phyloP scores from a whole-genome alignment of 2,329 filamentous ascomycete species.

The Nemania bipapillata region DNA sequence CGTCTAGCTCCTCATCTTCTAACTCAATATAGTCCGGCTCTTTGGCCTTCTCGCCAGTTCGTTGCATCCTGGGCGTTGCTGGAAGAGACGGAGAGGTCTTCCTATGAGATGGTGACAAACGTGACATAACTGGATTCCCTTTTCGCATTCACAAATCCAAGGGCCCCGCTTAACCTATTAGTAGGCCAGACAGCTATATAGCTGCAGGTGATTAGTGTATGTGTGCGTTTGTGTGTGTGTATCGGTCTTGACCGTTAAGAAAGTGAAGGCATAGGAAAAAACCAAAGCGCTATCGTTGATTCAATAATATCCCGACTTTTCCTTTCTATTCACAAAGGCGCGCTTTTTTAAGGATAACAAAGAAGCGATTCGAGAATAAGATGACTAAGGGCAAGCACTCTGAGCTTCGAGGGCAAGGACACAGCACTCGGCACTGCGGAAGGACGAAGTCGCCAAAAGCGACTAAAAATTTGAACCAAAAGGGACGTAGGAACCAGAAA shows the following conservation, averaged over 20 bases:
- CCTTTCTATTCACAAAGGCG: neutral
- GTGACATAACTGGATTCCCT: slow-evolving; percentile 19
- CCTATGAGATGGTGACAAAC: neutral
- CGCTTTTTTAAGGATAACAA: neutral
- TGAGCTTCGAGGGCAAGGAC: neutral
- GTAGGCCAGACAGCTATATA: neutral
- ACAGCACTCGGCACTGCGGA: neutral
- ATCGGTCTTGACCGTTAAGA: neutral
- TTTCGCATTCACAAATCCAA: neutral
- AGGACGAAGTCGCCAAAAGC: slow-evolving; percentile 3
- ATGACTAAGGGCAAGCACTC: neutral
- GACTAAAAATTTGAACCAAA: slow-evolving; percentile 32
- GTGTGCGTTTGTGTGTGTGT: neutral
- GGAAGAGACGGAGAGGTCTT: slow-evolving; percentile 28
- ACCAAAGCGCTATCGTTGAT: neutral
- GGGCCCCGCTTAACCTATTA: neutral
- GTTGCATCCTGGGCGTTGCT: slow-evolving; percentile 35
- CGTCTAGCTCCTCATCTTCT: slow-evolving; percentile 58
- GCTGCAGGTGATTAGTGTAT: neutral
- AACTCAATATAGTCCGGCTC: slow-evolving; percentile 47
- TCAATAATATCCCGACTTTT: neutral
- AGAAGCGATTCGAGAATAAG: neutral
- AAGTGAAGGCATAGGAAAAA: neutral
- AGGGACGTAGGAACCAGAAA: slow-evolving; percentile 34
- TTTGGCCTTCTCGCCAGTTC: slow-evolving; percentile 21